Conservation (phyloP, 768 basidiomycete genomes). For the Tulasnella sp. region DNA sequence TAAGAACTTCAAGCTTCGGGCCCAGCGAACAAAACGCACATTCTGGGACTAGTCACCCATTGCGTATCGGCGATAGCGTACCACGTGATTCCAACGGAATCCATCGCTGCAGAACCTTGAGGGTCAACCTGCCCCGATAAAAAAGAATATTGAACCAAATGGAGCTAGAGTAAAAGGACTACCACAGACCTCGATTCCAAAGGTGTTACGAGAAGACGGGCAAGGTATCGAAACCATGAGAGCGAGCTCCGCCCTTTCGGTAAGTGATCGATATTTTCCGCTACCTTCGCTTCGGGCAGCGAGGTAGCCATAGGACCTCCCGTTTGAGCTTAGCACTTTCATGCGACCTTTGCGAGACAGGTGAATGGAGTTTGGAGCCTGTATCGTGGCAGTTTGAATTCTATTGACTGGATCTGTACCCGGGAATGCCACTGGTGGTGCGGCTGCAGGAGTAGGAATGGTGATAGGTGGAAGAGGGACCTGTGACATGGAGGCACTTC, state of each 20-base stretch:
- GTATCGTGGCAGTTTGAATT: background rate
- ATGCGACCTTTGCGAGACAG: background rate
- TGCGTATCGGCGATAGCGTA: no score
- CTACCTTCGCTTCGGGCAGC: background rate
- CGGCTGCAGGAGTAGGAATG: background rate
- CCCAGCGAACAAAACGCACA: no score
- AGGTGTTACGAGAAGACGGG: background rate
- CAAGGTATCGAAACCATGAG: background rate
- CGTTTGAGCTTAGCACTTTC: background rate
- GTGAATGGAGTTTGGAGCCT: background rate
- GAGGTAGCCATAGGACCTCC: background rate
- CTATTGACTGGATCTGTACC: background rate
- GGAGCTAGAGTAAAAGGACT: no score
- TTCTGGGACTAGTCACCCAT: no score
- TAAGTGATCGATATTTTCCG: background rate
- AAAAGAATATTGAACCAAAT: no score
- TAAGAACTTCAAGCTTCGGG: background rate
- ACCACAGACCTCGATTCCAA: no score
- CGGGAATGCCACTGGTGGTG: background rate
- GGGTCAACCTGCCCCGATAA: no score
- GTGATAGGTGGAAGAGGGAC: background rate
- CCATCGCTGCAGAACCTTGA: no score
- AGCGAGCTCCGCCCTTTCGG: background rate
- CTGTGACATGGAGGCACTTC: no score
- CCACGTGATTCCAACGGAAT: no score